Evolutionary conservation across 2,329 filamentous ascomycete genomes (phyloP), one percentile per base, ranked within the genome.

Genomic region (Macrophomina pseudophaseolina): DNA sequence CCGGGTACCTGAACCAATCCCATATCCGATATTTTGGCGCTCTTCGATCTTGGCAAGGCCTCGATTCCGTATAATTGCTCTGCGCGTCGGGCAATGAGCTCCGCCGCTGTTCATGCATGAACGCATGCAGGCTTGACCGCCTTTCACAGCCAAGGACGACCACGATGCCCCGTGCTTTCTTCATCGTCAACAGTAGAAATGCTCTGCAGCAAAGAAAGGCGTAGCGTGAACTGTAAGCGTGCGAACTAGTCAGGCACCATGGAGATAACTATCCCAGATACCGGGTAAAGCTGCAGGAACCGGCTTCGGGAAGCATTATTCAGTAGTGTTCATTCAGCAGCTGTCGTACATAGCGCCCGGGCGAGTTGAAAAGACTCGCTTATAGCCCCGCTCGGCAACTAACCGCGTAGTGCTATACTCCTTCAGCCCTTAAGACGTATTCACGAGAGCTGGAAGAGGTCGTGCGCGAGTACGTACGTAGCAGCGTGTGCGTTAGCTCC

Each of bases 1-100:
- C n/a, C 28, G 14, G 56, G 42, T 60, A 48, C 56, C 54, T 59
- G 23, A 33, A 58, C 53, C 40, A 59, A 23, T 28, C 56, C n/a
- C 32, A 18, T 49, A 38, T 35, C 42, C 32, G 30, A 49, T n/a
- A 32, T 11, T 9, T n/a, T 49, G 58, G 58, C 58, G 58, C 58
- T 23, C 23, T 18, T 49, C 58, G 58, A 62, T 62, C 44, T 18
- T 62, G 58, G 23, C 44, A 49, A 16, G 32, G 44, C n/a, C 58
- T 48, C 44, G 58, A 48, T 30, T 23, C 28, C 42, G 40, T 28
- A 48, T 46, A 33, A n/a, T 18, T 7, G 40, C 56, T 40, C 56
- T 46, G 56, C 38, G 23, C 23, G 8, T 18, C 12, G 51, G 28
- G 51, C 30, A 53, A 3, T 16, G 30, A 53, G 51, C 52, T 18